These are phyloP conservation scores for Mortierella sp. DNA, from an alignment of 371 early-diverging fungal species.

Conservation along the genomic window DNA sequence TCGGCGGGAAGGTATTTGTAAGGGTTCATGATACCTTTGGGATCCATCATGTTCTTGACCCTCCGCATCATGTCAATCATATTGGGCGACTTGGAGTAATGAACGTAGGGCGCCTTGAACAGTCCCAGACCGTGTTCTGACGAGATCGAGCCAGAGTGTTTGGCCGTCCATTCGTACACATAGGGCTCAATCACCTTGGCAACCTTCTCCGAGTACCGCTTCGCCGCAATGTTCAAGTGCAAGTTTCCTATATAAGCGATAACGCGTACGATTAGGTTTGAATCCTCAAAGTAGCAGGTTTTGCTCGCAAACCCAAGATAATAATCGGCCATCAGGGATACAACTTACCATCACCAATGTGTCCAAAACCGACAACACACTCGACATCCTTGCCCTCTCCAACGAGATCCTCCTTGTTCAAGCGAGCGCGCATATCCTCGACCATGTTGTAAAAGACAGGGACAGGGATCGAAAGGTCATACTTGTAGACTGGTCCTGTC, in stretches of 20 bases:
- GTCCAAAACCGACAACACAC: slow-evolving; percentile 94
- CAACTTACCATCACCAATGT: slow-evolving; percentile 81
- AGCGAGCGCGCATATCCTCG: slow-evolving; percentile 79
- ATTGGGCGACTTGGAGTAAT: slow-evolving; percentile 72
- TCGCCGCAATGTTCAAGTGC: slow-evolving; percentile 94
- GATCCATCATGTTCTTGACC: slow-evolving; percentile 83
- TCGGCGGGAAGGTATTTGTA: slow-evolving; percentile 69
- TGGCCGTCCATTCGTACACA: slow-evolving; percentile 91
- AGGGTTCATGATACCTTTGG: slow-evolving; percentile 88
- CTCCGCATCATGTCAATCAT: slow-evolving; percentile 78
- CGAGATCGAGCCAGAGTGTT: slow-evolving; percentile 83
- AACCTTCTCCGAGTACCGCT: slow-evolving; percentile 68
- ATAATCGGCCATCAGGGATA: background rate
- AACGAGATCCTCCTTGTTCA: slow-evolving; percentile 72
- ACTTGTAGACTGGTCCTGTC: slow-evolving; percentile 91
- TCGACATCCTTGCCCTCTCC: slow-evolving; percentile 68
- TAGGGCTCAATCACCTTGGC: slow-evolving; percentile 88
- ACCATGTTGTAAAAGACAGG: slow-evolving; percentile 88
- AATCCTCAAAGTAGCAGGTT: background rate
- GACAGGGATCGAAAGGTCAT: slow-evolving; percentile 92
- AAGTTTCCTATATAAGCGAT: slow-evolving; percentile 76
- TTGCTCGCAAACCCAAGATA: no score
- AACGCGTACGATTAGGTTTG: background rate
- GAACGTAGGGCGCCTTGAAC: slow-evolving; percentile 78
- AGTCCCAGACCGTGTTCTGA: slow-evolving; percentile 86